A percentile compares a stretch with the other conserved stretches of the same genome.
These are phyloP conservation scores for Acanthamoeba castellanii DNA, from an alignment of 208 protist species.

Conservation along the genomic window DNA sequence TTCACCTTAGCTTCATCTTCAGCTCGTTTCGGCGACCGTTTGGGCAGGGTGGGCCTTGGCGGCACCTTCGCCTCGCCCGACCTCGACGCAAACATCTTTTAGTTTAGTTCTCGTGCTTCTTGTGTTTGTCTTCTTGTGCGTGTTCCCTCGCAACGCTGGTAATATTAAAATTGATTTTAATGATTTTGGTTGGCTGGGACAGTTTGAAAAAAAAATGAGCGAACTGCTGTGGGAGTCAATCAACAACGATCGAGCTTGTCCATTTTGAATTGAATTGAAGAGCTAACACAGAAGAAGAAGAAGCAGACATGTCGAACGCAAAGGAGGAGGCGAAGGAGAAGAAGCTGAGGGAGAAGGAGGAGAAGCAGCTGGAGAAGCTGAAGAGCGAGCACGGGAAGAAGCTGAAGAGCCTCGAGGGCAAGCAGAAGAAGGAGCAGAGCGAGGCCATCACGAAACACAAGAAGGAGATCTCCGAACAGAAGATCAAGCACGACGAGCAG, in stretches of 20 bases:
- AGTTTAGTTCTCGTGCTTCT: no score
- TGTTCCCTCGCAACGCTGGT: background rate
- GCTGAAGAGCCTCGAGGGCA: background rate
- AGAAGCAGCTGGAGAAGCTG: conserved; percentile 65
- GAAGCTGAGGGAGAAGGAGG: conserved; percentile 72
- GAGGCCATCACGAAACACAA: conserved; percentile 27
- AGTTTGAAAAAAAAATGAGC: no score
- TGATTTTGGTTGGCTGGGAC: no score
- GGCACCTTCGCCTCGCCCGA: background rate
- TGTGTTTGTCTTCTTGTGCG: background rate
- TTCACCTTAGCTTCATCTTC: background rate
- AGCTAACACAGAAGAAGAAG: background rate
- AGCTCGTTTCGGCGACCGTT: background rate
- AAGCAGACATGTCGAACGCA: conserved; percentile 1
- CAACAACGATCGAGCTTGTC: no score
- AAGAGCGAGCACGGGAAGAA: conserved; percentile 60
- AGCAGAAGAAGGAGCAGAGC: conserved; percentile 53
- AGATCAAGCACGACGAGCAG: conserved; percentile 69
- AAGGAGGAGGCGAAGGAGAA: conserved; percentile 64
- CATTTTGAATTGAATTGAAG: background rate
- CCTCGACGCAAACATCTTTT: background rate
- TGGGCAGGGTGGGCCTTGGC: background rate
- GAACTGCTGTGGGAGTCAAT: no score
- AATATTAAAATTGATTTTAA: no score
- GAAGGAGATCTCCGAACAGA: conserved; percentile 54